Evolutionary conservation across 75 land plant species (phyloP).

Genomic region (Pinus taeda): DNA sequence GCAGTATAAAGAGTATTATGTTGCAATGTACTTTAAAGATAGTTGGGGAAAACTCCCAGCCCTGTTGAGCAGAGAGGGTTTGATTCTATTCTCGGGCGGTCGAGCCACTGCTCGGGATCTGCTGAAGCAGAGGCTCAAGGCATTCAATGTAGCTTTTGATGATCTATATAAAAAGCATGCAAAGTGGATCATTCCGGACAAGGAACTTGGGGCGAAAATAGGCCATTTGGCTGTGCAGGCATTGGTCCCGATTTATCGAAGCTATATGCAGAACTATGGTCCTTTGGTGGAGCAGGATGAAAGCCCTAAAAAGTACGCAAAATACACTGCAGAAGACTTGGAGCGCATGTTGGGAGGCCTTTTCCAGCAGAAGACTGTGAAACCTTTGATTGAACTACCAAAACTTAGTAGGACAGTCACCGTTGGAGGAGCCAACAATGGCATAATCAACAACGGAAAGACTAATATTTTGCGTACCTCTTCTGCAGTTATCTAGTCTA

Average conservation of each 20-base stretch:
- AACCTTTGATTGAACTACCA: slow-evolving; percentile 1
- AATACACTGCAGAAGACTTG: slow-evolving; percentile 42
- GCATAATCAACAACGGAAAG: slow-evolving; percentile 2
- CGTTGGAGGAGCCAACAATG: not conserved
- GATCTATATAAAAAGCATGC: slow-evolving; percentile 50
- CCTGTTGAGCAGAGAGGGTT: slow-evolving; percentile 55
- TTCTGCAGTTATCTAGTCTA: slow-evolving; percentile 2
- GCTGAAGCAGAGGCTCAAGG: slow-evolving; percentile 60
- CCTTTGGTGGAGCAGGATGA: slow-evolving; percentile 55
- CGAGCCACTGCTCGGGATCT: slow-evolving; percentile 75
- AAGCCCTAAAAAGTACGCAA: slow-evolving; percentile 36
- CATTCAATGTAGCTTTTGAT: slow-evolving; percentile 62
- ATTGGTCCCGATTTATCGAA: slow-evolving; percentile 57
- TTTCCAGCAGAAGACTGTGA: slow-evolving; percentile 37
- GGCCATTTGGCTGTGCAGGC: slow-evolving; percentile 33
- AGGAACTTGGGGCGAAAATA: slow-evolving; percentile 50
- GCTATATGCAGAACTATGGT: slow-evolving; percentile 58
- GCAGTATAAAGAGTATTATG: slow-evolving; percentile 46
- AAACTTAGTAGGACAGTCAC: not conserved
- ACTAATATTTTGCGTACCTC: slow-evolving; percentile 4
- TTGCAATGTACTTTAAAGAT: slow-evolving; percentile 42
- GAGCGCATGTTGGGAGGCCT: slow-evolving; percentile 45
- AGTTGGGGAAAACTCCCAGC: slow-evolving; percentile 62
- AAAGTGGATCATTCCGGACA: slow-evolving; percentile 58
- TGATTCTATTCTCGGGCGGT: slow-evolving; percentile 52